Conservation (phyloP, 345 rosid genomes). For the Ailanthus altissimus region DNA sequence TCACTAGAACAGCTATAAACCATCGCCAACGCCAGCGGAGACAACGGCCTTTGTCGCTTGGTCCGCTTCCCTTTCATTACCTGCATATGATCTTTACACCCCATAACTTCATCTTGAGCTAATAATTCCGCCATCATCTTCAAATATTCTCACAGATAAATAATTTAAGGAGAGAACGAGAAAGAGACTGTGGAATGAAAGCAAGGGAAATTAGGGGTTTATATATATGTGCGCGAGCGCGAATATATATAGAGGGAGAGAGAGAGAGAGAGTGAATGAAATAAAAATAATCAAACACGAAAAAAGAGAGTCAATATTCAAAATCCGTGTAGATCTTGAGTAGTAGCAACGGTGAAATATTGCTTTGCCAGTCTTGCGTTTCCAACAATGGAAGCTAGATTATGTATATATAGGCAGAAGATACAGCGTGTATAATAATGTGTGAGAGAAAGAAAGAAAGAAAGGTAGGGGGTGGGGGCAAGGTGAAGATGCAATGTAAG, state of each 20-base stretch:
- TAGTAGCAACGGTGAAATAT: constrained; percentile 13
- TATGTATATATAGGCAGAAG: constrained; percentile 12
- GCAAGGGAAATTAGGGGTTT: no score
- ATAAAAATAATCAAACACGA: neutral
- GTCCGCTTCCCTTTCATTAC: constrained; percentile 71
- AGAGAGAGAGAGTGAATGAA: neutral
- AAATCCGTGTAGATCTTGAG: neutral
- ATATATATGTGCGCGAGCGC: no score
- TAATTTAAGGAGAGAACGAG: neutral
- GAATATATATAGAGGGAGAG: neutral
- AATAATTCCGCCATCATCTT: constrained; percentile 30
- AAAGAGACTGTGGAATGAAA: neutral
- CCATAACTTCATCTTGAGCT: constrained; percentile 29
- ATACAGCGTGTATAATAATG: constrained; percentile 5
- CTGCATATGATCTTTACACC: constrained; percentile 24
- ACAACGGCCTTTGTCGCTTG: constrained; percentile 58
- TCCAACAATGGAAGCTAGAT: constrained; percentile 38
- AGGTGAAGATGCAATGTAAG: constrained; percentile 21
- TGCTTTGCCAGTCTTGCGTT: constrained; percentile 46
- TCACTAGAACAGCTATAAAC: constrained; percentile 32
- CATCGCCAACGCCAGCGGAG: constrained; percentile 42
- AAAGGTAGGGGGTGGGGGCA: neutral
- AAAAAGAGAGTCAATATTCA: neutral
- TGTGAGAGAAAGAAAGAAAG: neutral
- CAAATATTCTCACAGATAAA: neutral